Conservation (phyloP, 805 yeast species). For the Jamesozyma gamospora region DNA sequence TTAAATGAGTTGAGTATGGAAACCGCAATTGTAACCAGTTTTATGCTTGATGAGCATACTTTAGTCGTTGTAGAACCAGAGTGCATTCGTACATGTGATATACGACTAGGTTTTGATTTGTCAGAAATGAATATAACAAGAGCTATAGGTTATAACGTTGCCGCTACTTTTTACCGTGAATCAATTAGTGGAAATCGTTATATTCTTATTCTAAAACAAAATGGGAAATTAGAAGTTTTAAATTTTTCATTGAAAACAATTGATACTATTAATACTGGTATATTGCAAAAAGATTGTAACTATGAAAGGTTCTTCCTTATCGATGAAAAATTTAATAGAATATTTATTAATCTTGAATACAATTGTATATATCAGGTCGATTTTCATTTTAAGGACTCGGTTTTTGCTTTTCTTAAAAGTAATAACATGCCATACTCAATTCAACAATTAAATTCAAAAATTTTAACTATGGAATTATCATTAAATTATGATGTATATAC, state of each 20-base stretch:
- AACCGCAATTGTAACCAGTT: neutral
- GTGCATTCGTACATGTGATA: neutral
- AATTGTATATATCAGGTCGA: slow-evolving; percentile 7
- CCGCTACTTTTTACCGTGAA: slow-evolving; percentile 9
- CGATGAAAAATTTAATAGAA: slow-evolving; percentile 7
- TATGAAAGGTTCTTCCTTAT: slow-evolving; percentile 4
- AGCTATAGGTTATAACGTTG: slow-evolving; percentile 11
- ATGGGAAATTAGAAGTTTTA: slow-evolving; percentile 13
- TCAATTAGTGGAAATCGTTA: slow-evolving; percentile 8
- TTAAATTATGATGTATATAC: slow-evolving; percentile 9
- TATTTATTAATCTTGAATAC: slow-evolving; percentile 10
- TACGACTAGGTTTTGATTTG: neutral
- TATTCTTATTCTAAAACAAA: slow-evolving; percentile 12
- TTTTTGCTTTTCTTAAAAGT: slow-evolving; percentile 6
- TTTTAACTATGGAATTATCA: slow-evolving; percentile 7
- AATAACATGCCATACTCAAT: neutral
- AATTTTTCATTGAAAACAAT: slow-evolving; percentile 3
- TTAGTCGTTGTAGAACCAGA: slow-evolving; percentile 1
- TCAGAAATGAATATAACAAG: neutral
- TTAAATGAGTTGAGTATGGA: neutral
- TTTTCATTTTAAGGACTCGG: slow-evolving; percentile 2
- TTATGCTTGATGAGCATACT: neutral
- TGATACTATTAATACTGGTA: slow-evolving; percentile 9
- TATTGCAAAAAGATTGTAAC: slow-evolving; percentile 1
- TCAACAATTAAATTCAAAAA: slow-evolving; percentile 4